A percentile compares a stretch with the other conserved stretches of the same genome.
phyloP scores from a whole-genome alignment of 2,329 filamentous ascomycete species.

The Aspergillus pseudotamarii region DNA sequence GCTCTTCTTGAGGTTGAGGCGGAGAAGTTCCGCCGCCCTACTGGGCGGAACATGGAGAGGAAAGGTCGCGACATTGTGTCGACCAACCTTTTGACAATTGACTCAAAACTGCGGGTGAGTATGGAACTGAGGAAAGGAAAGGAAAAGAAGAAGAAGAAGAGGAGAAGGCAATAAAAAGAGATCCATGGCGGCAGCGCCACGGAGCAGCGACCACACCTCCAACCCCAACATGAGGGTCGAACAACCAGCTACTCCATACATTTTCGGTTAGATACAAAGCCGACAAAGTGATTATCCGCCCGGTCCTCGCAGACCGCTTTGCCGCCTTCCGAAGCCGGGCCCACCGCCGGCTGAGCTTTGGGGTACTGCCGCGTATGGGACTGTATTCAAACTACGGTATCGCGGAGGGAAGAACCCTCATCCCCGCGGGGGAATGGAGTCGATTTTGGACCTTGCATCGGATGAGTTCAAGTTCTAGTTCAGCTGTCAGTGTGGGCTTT shows the following conservation, averaged over 20 bases:
- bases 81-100: constrained; percentile 17
- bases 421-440: neutral
- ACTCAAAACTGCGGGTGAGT: neutral
- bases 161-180: constrained; percentile 15
- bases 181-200: neutral
- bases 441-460: neutral
- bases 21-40: constrained; percentile 62
- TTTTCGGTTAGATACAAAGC: constrained; percentile 28
- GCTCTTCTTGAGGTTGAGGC: constrained; percentile 64
- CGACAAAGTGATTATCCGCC: constrained; percentile 33
- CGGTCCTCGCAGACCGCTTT: constrained; percentile 6
- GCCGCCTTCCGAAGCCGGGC: constrained; percentile 22
- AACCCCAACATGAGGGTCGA: constrained; percentile 14
- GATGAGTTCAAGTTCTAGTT: neutral
- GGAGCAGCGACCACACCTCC: neutral
- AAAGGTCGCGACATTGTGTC: constrained; percentile 33
- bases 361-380: neutral
- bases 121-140: constrained; percentile 7
- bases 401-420: constrained; percentile 1
- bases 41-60: constrained; percentile 35
- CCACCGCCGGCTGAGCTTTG: constrained; percentile 1
- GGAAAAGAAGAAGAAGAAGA: constrained; percentile 13
- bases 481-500: neutral
- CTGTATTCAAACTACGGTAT: neutral
- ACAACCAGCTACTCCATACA: constrained; percentile 5